Conservation (phyloP, 805 yeast species). For the Candida hungchunana region DNA sequence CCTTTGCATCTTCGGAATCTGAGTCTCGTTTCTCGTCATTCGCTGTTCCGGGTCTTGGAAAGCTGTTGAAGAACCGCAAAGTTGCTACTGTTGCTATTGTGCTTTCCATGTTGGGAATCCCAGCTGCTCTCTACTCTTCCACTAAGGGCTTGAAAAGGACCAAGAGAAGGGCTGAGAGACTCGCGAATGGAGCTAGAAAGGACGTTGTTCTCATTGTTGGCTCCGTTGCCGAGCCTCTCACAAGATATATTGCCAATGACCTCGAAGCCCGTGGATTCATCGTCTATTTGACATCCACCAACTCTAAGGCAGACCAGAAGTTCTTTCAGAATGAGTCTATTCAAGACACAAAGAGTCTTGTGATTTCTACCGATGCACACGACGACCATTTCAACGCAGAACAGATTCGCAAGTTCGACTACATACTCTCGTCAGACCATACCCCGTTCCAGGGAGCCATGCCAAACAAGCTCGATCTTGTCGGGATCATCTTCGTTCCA, state of each 20-base stretch:
- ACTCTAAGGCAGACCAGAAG: conserved; percentile 31
- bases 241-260: conserved; percentile 66
- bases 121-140: not conserved
- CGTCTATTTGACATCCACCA: conserved; percentile 60
- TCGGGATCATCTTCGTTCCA: conserved; percentile 69
- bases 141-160: not conserved
- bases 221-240: conserved; percentile 69
- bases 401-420: conserved; percentile 47
- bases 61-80: not conserved
- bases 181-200: conserved; percentile 66
- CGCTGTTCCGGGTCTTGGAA: no score
- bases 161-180: conserved; percentile 54
- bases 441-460: conserved; percentile 55
- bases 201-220: conserved; percentile 77
- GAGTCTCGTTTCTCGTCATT: no score
- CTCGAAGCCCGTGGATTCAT: conserved; percentile 77
- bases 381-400: conserved; percentile 36
- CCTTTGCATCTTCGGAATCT: no score
- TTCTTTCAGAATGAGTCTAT: conserved; percentile 56
- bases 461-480: conserved; percentile 51
- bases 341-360: conserved; percentile 64
- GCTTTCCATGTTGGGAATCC: conserved; percentile 3
- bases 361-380: conserved; percentile 42
- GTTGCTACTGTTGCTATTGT: conserved; percentile 5
- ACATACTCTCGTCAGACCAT: conserved; percentile 48